A percentile compares a stretch with the other conserved stretches of the same genome.
These are phyloP conservation scores for Paradendryphiella salina DNA, from an alignment of 2,329 filamentous ascomycete genomes.

Conservation along the genomic window DNA sequence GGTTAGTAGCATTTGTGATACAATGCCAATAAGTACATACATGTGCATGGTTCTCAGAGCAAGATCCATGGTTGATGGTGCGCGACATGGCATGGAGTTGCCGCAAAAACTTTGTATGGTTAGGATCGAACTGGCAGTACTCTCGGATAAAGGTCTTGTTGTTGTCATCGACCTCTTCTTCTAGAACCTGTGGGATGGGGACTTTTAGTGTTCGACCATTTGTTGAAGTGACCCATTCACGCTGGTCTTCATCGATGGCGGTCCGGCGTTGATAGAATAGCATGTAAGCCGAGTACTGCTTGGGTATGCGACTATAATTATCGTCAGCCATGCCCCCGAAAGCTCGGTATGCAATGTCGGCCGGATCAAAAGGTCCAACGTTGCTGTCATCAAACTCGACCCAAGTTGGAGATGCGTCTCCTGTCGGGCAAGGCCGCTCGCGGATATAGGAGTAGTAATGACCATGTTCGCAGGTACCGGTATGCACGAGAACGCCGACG, in stretches of 20 bases:
- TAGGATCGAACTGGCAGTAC: conserved; percentile 77
- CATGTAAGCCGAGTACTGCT: conserved; percentile 81
- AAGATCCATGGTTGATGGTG: conserved; percentile 53
- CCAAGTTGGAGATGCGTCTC: conserved; percentile 62
- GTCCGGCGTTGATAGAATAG: conserved; percentile 89
- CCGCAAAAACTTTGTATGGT: conserved; percentile 68
- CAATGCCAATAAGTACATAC: conserved; percentile 4
- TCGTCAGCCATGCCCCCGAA: conserved; percentile 58
- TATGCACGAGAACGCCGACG: conserved; percentile 92
- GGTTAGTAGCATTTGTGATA: not conserved
- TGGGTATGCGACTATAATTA: conserved; percentile 32
- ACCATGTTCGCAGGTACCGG: conserved; percentile 87
- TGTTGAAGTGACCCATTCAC: conserved; percentile 47
- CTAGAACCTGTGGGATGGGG: conserved; percentile 51
- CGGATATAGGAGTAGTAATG: conserved; percentile 98
- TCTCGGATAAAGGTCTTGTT: conserved; percentile 75
- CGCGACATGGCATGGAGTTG: conserved; percentile 63
- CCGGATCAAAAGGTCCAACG: conserved; percentile 74
- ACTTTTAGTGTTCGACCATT: conserved; percentile 53
- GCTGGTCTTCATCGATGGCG: conserved; percentile 55
- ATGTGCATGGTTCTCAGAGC: conserved; percentile 51
- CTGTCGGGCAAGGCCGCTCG: conserved; percentile 65
- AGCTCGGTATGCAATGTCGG: conserved; percentile 72
- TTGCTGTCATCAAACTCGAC: conserved; percentile 93
- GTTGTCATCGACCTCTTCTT: conserved; percentile 65